Conservation (phyloP, 108 stramenopile species). For the Pelagomonas calceolata region DNA sequence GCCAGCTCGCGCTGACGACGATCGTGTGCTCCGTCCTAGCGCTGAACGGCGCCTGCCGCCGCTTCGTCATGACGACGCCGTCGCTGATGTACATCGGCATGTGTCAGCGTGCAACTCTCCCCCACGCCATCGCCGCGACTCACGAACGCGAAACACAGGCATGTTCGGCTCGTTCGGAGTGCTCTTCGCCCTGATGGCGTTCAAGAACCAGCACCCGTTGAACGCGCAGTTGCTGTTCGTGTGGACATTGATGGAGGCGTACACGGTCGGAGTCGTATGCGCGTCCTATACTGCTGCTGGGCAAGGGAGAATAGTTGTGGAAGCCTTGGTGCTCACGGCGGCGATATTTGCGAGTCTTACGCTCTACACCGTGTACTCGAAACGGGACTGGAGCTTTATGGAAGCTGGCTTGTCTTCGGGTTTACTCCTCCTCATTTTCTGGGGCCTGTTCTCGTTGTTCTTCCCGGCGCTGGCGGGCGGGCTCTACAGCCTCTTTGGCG, state of each 20-base stretch:
- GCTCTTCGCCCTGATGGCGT: background rate
- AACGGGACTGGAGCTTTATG: conserved; percentile 36
- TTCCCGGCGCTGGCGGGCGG: conserved; percentile 33
- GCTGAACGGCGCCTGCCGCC: background rate
- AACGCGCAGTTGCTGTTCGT: background rate
- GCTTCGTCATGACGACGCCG: background rate
- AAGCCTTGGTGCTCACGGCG: conserved; percentile 36
- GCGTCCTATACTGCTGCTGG: conserved; percentile 28
- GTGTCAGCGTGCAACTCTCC: too few relatives aligned
- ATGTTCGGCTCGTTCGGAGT: background rate
- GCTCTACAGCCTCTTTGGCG: conserved; percentile 32
- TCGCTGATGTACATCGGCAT: background rate
- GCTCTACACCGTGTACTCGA: conserved; percentile 33
- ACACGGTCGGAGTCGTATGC: conserved; percentile 31
- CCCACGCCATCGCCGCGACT: too few relatives aligned
- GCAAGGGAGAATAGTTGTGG: conserved; percentile 23
- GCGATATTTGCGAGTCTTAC: conserved; percentile 35
- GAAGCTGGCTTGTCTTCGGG: conserved; percentile 38
- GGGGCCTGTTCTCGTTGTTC: conserved; percentile 39
- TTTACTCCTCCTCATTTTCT: conserved; percentile 31
- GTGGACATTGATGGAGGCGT: conserved; percentile 10
- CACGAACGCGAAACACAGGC: too few relatives aligned
- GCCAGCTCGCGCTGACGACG: conserved; percentile 22
- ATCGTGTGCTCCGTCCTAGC: background rate
- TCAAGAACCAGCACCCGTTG: background rate